Percentiles rank a stretch among this genome's conserved stretches.
Conservation (phyloP, 495 filamentous ascomycete species). For the Aspergillus mulundensis region DNA sequence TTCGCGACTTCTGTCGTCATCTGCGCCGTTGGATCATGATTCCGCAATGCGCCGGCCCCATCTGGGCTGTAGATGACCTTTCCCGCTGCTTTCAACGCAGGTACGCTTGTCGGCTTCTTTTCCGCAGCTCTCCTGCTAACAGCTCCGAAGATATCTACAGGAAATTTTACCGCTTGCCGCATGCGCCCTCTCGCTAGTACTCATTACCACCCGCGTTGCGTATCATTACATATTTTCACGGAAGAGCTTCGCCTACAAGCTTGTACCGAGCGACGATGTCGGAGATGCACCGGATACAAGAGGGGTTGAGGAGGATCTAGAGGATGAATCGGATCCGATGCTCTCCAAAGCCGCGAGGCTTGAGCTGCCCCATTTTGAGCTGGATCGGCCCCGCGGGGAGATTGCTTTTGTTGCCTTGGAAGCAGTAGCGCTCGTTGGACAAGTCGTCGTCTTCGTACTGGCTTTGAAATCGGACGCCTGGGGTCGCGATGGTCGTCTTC, state of each 20-base stretch:
- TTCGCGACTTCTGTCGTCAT: not conserved
- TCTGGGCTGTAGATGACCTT: constrained; percentile 89
- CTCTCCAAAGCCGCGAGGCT: constrained; percentile 61
- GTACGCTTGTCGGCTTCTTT: constrained; percentile 37
- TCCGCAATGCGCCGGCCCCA: constrained; percentile 69
- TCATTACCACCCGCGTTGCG: constrained; percentile 51
- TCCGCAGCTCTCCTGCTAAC: not conserved
- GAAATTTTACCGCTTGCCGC: constrained; percentile 73
- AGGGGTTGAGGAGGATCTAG: constrained; percentile 50
- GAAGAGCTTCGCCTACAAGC: constrained; percentile 31
- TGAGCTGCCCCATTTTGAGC: constrained; percentile 64
- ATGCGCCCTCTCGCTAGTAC: constrained; percentile 64
- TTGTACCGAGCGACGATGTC: constrained; percentile 35
- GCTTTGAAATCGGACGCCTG: constrained; percentile 53
- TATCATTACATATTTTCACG: constrained; percentile 48
- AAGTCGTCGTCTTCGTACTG: constrained; percentile 62
- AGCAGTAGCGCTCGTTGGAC: constrained; percentile 64
- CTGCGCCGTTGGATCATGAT: constrained; percentile 45
- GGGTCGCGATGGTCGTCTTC: constrained; percentile 53
- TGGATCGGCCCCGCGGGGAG: constrained; percentile 74
- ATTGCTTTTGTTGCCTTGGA: constrained; percentile 65
- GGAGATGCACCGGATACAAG: constrained; percentile 44
- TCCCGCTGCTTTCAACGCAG: constrained; percentile 82
- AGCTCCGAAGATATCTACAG: constrained; percentile 67
- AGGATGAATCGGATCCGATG: constrained; percentile 63